Base-by-base conservation (phyloP, 2,329 filamentous ascomycete genomes). In the Corynespora cassiicola region DNA sequence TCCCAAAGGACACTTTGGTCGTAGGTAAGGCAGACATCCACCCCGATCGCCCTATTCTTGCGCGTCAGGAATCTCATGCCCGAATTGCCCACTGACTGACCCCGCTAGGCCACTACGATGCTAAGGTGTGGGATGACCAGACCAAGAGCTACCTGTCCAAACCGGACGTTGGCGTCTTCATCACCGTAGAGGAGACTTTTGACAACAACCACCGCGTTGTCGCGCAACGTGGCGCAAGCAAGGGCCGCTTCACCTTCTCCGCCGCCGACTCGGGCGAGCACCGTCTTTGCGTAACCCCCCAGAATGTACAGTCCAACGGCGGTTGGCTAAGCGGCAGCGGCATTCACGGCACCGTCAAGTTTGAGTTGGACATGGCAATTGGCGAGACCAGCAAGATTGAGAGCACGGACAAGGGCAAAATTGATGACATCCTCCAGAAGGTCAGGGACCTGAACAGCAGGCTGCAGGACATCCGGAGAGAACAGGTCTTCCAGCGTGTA, bases 201-300 rank as follows among this genome's bases (percentile, higher is more conserved):
- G 91, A 97, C 80, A 92, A 95, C 72, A 87, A 97, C 77, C 94
- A 99, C 81, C 90, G 91, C 50, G 88, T 99, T 47, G 88, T 97
- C 49, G 88, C 86, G 52, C 90, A 96, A 72, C 86, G 86, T 45
- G 91, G 92, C 59, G 72, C 79, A 26, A 73, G 82, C 45, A 75
- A 80, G 27, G 91, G 94, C 56, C 87, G 88, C 64, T 97, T 97
- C 78, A 96, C 92, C 62, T 97, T 99, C 80, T 90, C 86, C 53
- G 89, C 94, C 35, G 88, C 90, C 65, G 94, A 96, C 69, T 81
- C 88, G n/a, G 94, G 94, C 68, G 88, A 96, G 71, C 94, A 99
- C 81, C 85, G 85, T 68, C 84, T 99, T 71, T 99, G 94, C 80
- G 95, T 97, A 75, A 89, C 86, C 3, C 89, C 92, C 11, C 85